Percentiles rank a stretch among this genome's conserved stretches.
Conservation (phyloP, 257 asterid genomes). For the Capsicum chinense region DNA sequence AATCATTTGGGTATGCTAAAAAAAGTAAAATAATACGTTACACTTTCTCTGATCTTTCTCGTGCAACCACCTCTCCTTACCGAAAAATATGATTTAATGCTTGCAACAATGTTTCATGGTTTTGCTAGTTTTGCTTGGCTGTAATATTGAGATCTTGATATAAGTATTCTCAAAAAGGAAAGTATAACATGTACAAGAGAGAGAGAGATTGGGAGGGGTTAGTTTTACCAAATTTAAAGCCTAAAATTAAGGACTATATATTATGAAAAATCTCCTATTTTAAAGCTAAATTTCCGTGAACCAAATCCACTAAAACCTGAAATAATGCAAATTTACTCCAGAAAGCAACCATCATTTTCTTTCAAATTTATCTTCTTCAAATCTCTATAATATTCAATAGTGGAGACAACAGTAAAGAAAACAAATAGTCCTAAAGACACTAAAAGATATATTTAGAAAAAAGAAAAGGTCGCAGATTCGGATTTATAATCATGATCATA, state of each 20-base stretch:
- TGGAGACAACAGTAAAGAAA: not conserved
- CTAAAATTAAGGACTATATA: not conserved
- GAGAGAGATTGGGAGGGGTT: not conserved
- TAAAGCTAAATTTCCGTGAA: conserved; percentile 1
- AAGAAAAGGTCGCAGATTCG: not conserved
- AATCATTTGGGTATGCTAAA: too few relatives aligned
- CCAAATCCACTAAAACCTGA: not conserved
- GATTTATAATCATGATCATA: not conserved
- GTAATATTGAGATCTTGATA: not conserved
- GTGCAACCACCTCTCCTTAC: not conserved
- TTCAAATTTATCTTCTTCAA: not conserved
- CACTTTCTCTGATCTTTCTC: not conserved
- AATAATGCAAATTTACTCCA: not conserved
- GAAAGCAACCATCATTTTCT: conserved; percentile 18
- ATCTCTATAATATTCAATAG: not conserved
- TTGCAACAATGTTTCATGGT: not conserved
- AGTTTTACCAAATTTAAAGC: not conserved
- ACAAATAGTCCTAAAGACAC: not conserved
- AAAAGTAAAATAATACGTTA: too few relatives aligned
- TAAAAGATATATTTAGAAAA: not conserved
- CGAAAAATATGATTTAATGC: not conserved
- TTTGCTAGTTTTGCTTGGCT: not conserved
- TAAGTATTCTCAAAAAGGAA: not conserved
- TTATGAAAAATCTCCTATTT: not conserved
- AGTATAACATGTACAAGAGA: not conserved